Conservation (phyloP, 495 filamentous ascomycete genomes). For the Talaromyces trachyspermus region DNA sequence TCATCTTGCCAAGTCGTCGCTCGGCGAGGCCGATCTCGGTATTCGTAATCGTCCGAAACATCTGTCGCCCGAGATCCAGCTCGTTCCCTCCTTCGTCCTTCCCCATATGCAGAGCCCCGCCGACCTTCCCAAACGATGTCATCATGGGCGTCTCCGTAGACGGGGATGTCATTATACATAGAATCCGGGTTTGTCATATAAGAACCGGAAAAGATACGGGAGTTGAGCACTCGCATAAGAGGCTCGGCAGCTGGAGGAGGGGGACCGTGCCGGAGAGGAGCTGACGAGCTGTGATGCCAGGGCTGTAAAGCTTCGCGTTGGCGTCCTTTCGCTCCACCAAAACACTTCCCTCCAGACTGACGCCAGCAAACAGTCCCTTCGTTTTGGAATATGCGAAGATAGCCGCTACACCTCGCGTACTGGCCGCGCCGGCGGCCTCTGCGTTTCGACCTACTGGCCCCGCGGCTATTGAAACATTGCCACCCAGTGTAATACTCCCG, state of each 20-base stretch:
- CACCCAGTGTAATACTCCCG: conserved; percentile 84
- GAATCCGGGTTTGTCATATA: too few relatives aligned
- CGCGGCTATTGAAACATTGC: conserved; percentile 93
- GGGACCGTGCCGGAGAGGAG: conserved; percentile 71
- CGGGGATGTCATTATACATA: conserved; percentile 93
- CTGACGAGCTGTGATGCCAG: conserved; percentile 68
- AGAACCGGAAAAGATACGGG: conserved; percentile 77
- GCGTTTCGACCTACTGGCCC: conserved; percentile 92
- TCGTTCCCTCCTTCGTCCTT: conserved; percentile 56
- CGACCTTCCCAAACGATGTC: conserved; percentile 89
- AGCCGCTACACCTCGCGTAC: conserved; percentile 78
- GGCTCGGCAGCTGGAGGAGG: conserved; percentile 78
- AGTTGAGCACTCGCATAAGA: conserved; percentile 75
- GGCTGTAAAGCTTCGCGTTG: conserved; percentile 91
- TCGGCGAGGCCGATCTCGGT: conserved; percentile 57
- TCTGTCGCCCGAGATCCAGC: conserved; percentile 35
- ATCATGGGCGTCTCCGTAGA: conserved; percentile 84
- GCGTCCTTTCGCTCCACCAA: conserved; percentile 92
- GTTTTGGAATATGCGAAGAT: conserved; percentile 97
- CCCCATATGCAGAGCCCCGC: conserved; percentile 66
- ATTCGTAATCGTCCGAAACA: conserved; percentile 48
- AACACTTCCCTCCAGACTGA: conserved; percentile 84
- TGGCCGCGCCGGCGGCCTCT: conserved; percentile 91
- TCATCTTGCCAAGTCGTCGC: conserved; percentile 86
- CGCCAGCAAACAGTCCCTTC: conserved; percentile 93